Evolutionary conservation across 495 filamentous ascomycete genomes (phyloP).

Genomic region (Aspergillus homomorphus): DNA sequence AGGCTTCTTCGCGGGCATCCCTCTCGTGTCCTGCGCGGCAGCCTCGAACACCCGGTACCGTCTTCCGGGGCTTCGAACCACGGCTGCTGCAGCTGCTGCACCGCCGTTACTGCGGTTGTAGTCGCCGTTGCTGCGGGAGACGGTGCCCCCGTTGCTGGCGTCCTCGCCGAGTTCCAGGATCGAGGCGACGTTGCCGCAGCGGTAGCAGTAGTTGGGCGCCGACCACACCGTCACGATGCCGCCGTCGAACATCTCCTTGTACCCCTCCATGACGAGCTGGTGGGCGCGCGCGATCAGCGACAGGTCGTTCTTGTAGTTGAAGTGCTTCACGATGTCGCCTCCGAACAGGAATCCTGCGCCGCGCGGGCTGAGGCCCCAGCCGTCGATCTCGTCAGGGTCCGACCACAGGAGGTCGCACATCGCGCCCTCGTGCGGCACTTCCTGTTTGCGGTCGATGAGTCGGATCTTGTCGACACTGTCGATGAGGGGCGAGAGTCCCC

Average conservation of each 20-base stretch:
- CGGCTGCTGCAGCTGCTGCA: constrained; percentile 25
- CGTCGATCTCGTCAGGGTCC: constrained; percentile 97
- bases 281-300: constrained; percentile 90
- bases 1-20: constrained; percentile 99
- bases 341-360: constrained; percentile 97
- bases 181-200: constrained; percentile 95
- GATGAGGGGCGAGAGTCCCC: constrained; percentile 85
- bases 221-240: constrained; percentile 97
- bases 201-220: constrained; percentile 97
- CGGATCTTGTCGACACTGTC: constrained; percentile 96
- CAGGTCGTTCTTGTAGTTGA: constrained; percentile 91
- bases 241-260: constrained; percentile 97
- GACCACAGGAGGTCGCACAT: constrained; percentile 99
- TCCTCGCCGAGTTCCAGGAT: constrained; percentile 93
- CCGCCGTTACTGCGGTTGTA: constrained; percentile 55
- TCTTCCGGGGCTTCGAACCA: constrained; percentile 71
- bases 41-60: constrained; percentile 96
- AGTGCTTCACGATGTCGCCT: constrained; percentile 90
- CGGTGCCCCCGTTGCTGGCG: constrained; percentile 66
- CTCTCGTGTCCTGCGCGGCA: constrained; percentile 91
- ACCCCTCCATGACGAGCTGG: constrained; percentile 98
- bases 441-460: constrained; percentile 92
- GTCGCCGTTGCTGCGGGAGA: constrained; percentile 79
- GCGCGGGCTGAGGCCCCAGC: constrained; percentile 92
- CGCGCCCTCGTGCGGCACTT: constrained; percentile 96